Conservation (phyloP, 1,139 yeast species). For the Hansenula sp. region DNA sequence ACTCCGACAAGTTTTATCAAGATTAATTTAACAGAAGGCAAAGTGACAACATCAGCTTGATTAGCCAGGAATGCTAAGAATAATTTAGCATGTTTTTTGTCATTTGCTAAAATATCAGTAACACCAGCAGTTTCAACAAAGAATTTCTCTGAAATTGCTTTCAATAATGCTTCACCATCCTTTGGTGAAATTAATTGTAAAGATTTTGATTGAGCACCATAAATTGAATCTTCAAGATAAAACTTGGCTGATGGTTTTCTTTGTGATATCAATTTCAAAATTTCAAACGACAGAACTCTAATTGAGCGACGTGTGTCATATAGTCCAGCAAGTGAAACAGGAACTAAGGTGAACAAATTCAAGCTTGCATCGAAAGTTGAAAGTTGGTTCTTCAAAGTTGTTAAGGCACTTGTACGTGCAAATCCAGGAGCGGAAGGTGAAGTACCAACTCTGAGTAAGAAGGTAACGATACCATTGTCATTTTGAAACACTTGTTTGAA, state of each 20-base stretch:
- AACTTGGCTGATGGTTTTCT: slow-evolving; percentile 37
- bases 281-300: slow-evolving; percentile 28
- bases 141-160: slow-evolving; percentile 40
- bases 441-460: slow-evolving; percentile 51
- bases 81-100: slow-evolving; percentile 39
- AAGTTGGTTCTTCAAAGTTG: slow-evolving; percentile 33
- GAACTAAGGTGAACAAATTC: slow-evolving; percentile 38
- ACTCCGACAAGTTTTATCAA: slow-evolving; percentile 33
- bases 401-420: slow-evolving; percentile 46
- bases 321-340: slow-evolving; percentile 36
- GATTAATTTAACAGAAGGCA: slow-evolving; percentile 42
- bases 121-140: slow-evolving; percentile 42
- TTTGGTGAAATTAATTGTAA: slow-evolving; percentile 60
- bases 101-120: slow-evolving; percentile 29
- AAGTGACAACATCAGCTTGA: slow-evolving; percentile 39
- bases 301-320: slow-evolving; percentile 34
- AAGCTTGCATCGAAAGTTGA: slow-evolving; percentile 30
- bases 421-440: slow-evolving; percentile 55
- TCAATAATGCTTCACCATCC: slow-evolving; percentile 50
- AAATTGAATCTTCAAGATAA: slow-evolving; percentile 36
- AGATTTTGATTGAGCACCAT: slow-evolving; percentile 40
- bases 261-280: slow-evolving; percentile 29
- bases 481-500: slow-evolving; percentile 30
- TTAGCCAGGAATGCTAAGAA: slow-evolving; percentile 45
- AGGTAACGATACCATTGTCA: slow-evolving; percentile 44